Conservation (phyloP, 768 basidiomycete genomes). For the Amanita phalloides region DNA sequence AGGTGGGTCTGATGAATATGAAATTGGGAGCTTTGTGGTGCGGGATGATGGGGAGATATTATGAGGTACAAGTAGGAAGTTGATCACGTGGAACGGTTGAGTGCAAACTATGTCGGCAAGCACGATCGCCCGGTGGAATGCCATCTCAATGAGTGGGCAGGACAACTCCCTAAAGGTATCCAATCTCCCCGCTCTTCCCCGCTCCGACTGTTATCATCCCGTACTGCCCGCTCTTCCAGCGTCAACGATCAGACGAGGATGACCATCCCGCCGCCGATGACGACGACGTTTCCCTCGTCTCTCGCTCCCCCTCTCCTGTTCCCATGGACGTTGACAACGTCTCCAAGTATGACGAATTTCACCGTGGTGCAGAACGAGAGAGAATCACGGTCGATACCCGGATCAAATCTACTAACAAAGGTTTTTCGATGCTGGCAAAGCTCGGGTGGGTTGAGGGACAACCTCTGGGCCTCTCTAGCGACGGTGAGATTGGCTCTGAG, state of each 20-base stretch:
- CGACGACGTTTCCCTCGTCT: slow-evolving; percentile 63
- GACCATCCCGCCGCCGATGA: slow-evolving; percentile 38
- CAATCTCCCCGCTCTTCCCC: slow-evolving; percentile 34
- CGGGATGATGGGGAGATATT: slow-evolving; percentile 64
- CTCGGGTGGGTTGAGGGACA: slow-evolving; percentile 79
- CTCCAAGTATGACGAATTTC: slow-evolving; percentile 59
- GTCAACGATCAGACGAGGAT: slow-evolving; percentile 45
- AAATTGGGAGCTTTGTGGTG: slow-evolving; percentile 71
- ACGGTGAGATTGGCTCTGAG: slow-evolving; percentile 35
- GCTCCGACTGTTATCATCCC: slow-evolving; percentile 21
- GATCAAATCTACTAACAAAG: slow-evolving; percentile 70
- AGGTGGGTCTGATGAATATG: slow-evolving; percentile 53
- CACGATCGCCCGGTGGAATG: slow-evolving; percentile 63
- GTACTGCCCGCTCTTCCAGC: slow-evolving; percentile 58
- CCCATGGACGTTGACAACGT: slow-evolving; percentile 42
- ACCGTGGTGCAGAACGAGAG: slow-evolving; percentile 41
- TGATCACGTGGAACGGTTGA: slow-evolving; percentile 4
- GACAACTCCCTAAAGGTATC: slow-evolving; percentile 54
- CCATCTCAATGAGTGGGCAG: slow-evolving; percentile 38
- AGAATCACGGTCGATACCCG: slow-evolving; percentile 74
- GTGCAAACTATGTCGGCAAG: slow-evolving; percentile 43
- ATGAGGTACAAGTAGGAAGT: slow-evolving; percentile 9
- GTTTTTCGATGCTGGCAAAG: slow-evolving; percentile 70
- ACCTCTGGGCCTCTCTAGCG: slow-evolving; percentile 63
- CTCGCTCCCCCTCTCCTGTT: slow-evolving; percentile 70